Evolutionary conservation across 208 protist genomes (phyloP).

Genomic region (Trypanosoma boissoni): DNA sequence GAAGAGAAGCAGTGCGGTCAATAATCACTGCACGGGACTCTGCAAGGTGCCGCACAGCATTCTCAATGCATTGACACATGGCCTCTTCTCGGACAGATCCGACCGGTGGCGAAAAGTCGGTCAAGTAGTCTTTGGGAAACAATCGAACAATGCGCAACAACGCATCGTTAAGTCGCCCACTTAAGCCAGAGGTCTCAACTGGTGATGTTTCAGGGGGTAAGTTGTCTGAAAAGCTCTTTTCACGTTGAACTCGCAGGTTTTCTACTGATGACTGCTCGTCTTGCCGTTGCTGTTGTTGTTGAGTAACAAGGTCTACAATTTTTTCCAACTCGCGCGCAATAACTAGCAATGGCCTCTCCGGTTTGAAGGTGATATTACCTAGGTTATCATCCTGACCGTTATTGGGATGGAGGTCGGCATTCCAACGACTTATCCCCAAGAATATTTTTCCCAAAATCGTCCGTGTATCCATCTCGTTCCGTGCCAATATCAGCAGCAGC

Average conservation of each 20-base stretch:
- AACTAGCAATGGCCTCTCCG: conserved; percentile 13
- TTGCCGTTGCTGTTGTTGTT: too few relatives aligned
- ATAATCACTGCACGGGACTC: not conserved
- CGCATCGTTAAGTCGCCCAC: too few relatives aligned
- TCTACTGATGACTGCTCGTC: not conserved
- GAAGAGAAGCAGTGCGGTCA: conserved; percentile 6
- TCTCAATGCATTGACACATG: conserved; percentile 19
- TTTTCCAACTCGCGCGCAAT: conserved; percentile 9
- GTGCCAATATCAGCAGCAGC: conserved; percentile 9
- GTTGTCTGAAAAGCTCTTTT: conserved; percentile 4
- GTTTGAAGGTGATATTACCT: not conserved
- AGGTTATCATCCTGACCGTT: too few relatives aligned
- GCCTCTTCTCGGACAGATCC: conserved; percentile 1
- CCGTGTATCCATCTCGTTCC: conserved; percentile 2
- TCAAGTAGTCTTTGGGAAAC: conserved; percentile 8
- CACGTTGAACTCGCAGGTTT: not conserved
- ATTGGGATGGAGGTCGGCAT: too few relatives aligned
- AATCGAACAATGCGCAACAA: conserved; percentile 25
- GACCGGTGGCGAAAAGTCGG: not conserved
- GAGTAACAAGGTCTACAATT: conserved; percentile 1
- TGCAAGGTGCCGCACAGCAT: conserved; percentile 10
- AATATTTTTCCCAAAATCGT: conserved; percentile 6
- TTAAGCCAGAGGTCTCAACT: too few relatives aligned
- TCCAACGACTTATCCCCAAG: conserved; percentile 8
- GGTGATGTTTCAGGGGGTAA: too few relatives aligned